These are phyloP conservation scores for Dryadomyces quercus-mongolicae DNA, from an alignment of 2,329 filamentous ascomycete genomes.

Conservation along the genomic window DNA sequence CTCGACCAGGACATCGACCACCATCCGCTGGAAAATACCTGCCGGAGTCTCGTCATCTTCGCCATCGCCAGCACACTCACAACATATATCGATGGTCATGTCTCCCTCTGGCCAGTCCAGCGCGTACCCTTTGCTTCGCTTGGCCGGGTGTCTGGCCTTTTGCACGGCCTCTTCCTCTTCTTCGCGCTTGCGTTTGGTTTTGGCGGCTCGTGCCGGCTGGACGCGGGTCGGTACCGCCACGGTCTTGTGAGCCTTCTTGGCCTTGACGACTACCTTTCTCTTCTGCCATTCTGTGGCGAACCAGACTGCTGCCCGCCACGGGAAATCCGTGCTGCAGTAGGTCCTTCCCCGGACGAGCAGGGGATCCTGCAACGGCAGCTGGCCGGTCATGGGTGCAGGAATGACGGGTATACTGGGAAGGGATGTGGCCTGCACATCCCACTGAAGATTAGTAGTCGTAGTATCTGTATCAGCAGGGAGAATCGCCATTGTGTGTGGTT, in stretches of 20 bases:
- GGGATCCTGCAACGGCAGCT: not conserved
- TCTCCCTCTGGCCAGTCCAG: too few species aligned
- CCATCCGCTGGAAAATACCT: not conserved
- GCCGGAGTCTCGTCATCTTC: not conserved
- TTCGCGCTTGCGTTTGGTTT: not conserved
- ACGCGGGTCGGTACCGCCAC: not conserved
- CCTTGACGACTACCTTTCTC: not conserved
- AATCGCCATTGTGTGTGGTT: too few species aligned
- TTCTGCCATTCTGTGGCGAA: not conserved
- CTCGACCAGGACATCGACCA: not conserved
- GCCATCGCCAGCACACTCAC: not conserved
- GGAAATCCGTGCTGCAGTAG: conserved; percentile 4
- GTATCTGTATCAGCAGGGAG: too few species aligned
- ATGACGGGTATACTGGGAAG: not conserved
- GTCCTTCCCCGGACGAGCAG: not conserved
- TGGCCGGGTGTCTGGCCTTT: not conserved
- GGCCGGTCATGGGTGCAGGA: not conserved
- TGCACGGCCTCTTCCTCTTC: not conserved
- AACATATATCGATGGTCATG: not conserved
- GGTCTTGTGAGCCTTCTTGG: not conserved
- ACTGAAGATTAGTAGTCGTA: too few species aligned
- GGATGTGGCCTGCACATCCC: too few species aligned
- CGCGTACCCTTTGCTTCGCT: too few species aligned
- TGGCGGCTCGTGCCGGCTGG: conserved; percentile 3
- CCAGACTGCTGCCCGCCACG: not conserved